Evolutionary conservation across 495 filamentous ascomycete genomes (phyloP).

Genomic region (Opeltia flavorubescens): DNA sequence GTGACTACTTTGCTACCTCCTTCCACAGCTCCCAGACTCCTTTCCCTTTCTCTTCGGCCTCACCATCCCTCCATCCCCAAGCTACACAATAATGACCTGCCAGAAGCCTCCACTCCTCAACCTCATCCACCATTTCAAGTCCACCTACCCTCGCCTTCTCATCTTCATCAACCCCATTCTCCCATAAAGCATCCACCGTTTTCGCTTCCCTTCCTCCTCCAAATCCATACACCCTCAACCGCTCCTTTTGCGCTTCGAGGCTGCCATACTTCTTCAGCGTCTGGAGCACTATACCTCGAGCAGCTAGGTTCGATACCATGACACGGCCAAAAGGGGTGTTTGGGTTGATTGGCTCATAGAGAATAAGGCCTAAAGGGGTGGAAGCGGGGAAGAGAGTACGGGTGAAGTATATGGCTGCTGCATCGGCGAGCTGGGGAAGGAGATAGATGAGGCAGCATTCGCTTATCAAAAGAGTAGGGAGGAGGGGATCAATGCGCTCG

Average conservation of each 20-base stretch:
- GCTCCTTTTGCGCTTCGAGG: conserved; percentile 46
- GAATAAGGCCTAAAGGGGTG: conserved; percentile 43
- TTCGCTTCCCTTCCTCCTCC: conserved; percentile 37
- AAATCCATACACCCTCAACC: conserved; percentile 53
- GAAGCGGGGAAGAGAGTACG: conserved; percentile 1
- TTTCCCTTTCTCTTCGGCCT: conserved; percentile 13
- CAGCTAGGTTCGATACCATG: conserved; percentile 83
- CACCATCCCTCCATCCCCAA: conserved; percentile 60
- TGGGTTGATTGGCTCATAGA: conserved; percentile 84
- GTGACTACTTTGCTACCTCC: conserved; percentile 19
- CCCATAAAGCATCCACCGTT: conserved; percentile 64
- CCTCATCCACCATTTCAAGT: conserved; percentile 84
- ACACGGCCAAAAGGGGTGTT: conserved; percentile 73
- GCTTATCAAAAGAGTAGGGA: conserved; percentile 75
- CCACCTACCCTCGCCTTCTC: conserved; percentile 70
- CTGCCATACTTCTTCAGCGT: conserved; percentile 60
- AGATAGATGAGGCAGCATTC: conserved; percentile 94
- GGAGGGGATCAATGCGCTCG: conserved; percentile 29
- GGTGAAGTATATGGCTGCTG: conserved; percentile 24
- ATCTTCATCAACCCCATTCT: conserved; percentile 49
- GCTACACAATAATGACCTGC: conserved; percentile 80
- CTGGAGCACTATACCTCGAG: conserved; percentile 71
- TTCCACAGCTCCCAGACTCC: conserved; percentile 28
- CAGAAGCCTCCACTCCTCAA: conserved; percentile 86
- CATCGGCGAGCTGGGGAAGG: conserved; percentile 39